phyloP scores from a whole-genome alignment of 2,329 filamentous ascomycete species.

The Coniochaeta sp. region DNA sequence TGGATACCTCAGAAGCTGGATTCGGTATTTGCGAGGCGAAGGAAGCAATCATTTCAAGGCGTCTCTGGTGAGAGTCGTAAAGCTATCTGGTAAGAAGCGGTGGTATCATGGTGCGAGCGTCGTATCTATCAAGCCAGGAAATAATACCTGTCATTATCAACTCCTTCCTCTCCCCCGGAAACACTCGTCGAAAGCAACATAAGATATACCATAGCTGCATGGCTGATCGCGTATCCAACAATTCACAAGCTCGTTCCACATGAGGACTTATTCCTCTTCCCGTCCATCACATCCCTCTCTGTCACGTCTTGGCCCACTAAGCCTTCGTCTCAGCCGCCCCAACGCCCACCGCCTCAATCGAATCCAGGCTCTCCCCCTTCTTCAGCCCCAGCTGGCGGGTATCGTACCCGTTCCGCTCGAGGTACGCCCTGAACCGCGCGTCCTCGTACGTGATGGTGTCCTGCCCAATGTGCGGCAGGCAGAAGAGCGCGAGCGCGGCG shows the following conservation, averaged over 20 bases:
- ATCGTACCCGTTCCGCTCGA: constrained; percentile 72
- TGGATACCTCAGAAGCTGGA: too few relatives aligned
- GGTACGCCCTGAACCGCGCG: constrained; percentile 63
- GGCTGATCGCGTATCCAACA: neutral
- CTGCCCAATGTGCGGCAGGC: constrained; percentile 71
- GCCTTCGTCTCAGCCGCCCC: constrained; percentile 3
- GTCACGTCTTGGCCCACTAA: constrained; percentile 4
- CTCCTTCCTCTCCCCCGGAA: neutral
- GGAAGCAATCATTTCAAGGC: neutral
- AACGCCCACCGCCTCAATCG: constrained; percentile 5
- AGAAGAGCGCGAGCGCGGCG: constrained; percentile 57
- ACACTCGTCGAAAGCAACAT: constrained; percentile 6
- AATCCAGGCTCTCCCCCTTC: constrained; percentile 24
- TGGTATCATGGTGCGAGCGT: constrained; percentile 2
- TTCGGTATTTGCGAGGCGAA: neutral
- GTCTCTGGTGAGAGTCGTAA: neutral
- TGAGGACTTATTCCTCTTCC: neutral
- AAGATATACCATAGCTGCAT: constrained; percentile 22
- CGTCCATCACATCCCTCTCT: neutral
- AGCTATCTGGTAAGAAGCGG: constrained; percentile 1
- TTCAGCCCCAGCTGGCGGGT: constrained; percentile 45
- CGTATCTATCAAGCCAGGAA: neutral
- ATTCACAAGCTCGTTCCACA: neutral
- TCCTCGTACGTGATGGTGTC: constrained; percentile 82
- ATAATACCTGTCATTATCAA: neutral